Conservation (phyloP, 140 eudicot species). For the Erigeron philadelphicus region DNA sequence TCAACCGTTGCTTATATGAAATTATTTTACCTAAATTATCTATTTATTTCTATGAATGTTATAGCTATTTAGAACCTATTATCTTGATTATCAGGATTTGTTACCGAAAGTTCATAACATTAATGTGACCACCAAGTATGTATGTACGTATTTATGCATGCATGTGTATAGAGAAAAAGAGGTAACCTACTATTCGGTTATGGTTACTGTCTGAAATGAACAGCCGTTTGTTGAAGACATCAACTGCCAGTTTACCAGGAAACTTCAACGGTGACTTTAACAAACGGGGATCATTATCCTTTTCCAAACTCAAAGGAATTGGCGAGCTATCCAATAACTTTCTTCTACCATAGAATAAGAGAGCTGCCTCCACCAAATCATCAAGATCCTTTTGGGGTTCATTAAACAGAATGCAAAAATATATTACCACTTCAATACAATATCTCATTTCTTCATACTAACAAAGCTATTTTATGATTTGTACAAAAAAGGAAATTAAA, state of each 20-base stretch:
- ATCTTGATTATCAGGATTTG: background rate
- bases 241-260: slow-evolving; percentile 95
- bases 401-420: slow-evolving; percentile 13
- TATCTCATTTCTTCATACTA: slow-evolving; percentile 2
- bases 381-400: slow-evolving; percentile 71
- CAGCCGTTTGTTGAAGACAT: slow-evolving; percentile 74
- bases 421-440: slow-evolving; percentile 14
- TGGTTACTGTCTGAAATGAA: slow-evolving; percentile 98
- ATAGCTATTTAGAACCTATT: background rate
- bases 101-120: background rate
- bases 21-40: background rate
- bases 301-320: slow-evolving; percentile 76
- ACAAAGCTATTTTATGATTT: slow-evolving; percentile 16
- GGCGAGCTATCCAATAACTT: slow-evolving; percentile 60
- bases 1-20: too few species aligned
- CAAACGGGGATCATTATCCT: slow-evolving; percentile 81
- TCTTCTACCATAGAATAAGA: slow-evolving; percentile 62
- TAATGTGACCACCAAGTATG: background rate
- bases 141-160: background rate
- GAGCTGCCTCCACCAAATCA: slow-evolving; percentile 88
- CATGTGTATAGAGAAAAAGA: slow-evolving; percentile 25
- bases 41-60: background rate
- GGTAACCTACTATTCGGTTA: slow-evolving; percentile 76
- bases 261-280: slow-evolving; percentile 80
- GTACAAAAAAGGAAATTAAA: background rate